Conservation (phyloP, 169 alveolate genomes). For the Blepharisma undulans region DNA sequence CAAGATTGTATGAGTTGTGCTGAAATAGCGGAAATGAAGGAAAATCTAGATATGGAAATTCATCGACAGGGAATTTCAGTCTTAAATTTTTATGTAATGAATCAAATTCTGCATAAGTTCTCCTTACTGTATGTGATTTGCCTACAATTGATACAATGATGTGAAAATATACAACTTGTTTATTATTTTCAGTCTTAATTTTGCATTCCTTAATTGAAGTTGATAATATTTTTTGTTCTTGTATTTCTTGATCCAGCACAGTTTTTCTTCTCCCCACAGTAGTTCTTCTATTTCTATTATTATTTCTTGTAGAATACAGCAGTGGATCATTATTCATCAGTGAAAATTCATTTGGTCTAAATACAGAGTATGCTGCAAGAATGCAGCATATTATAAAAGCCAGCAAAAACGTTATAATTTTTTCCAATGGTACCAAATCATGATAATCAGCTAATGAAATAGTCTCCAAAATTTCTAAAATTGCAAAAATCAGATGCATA, state of each 20-base stretch:
- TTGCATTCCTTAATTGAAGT: slow-evolving; percentile 1
- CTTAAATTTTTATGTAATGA: background rate
- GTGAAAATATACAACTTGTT: slow-evolving; percentile 12
- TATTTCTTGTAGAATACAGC: background rate
- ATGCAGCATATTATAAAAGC: background rate
- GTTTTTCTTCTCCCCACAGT: background rate
- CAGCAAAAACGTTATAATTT: background rate
- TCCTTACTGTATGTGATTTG: background rate
- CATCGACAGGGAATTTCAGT: background rate
- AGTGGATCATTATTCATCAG: background rate
- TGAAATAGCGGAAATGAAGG: slow-evolving; percentile 9
- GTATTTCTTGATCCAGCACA: background rate
- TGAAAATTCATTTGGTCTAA: slow-evolving; percentile 27
- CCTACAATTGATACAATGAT: background rate
- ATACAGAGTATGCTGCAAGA: background rate
- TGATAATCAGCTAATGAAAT: background rate
- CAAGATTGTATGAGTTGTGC: background rate
- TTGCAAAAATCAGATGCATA: background rate
- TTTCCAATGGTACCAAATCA: background rate
- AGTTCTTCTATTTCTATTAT: background rate
- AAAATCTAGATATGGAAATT: slow-evolving; percentile 6
- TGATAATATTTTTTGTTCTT: background rate
- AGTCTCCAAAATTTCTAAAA: background rate
- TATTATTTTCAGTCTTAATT: background rate
- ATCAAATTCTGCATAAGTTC: slow-evolving; percentile 10